Evolutionary conservation across 306 rosid genomes (phyloP).

Genomic region (Cicer chorassanicum): DNA sequence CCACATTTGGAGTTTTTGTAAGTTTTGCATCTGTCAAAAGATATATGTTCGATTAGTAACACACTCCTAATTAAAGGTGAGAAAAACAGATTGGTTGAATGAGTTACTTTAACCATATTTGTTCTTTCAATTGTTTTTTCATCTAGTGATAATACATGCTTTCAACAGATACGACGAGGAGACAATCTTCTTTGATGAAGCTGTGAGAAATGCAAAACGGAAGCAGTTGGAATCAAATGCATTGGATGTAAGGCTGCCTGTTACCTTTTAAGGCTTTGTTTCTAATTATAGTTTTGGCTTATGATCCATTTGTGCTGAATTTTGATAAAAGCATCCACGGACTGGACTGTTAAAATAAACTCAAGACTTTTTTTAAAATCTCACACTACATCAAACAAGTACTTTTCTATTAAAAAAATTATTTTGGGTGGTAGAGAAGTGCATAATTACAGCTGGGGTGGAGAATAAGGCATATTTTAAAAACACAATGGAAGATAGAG

Average conservation of each 20-base stretch:
- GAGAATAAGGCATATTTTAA: not conserved
- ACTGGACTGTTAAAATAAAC: constrained; percentile 17
- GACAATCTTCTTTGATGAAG: constrained; percentile 75
- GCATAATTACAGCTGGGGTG: not conserved
- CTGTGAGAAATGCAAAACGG: constrained; percentile 76
- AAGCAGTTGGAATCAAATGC: constrained; percentile 63
- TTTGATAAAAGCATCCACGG: constrained; percentile 5
- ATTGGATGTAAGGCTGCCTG: constrained; percentile 66
- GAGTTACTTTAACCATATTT: constrained; percentile 15
- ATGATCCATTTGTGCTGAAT: constrained; percentile 28
- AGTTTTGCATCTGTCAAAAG: constrained; percentile 30
- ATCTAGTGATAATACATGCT: constrained; percentile 35
- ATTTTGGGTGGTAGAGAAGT: not conserved
- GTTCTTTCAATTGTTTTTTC: constrained; percentile 32
- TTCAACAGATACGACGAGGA: constrained; percentile 75
- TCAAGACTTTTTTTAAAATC: constrained; percentile 14
- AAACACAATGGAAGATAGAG: constrained; percentile 4
- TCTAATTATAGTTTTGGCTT: constrained; percentile 12
- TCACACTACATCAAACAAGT: constrained; percentile 9
- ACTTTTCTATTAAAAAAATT: not conserved
- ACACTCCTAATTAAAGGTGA: not conserved
- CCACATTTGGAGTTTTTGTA: constrained; percentile 23
- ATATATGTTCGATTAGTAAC: constrained; percentile 30
- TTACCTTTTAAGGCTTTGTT: constrained; percentile 23
- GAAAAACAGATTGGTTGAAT: constrained; percentile 21